phyloP scores from a whole-genome alignment of 768 basidiomycete genomes.

The Pleurotus cornucopiae region DNA sequence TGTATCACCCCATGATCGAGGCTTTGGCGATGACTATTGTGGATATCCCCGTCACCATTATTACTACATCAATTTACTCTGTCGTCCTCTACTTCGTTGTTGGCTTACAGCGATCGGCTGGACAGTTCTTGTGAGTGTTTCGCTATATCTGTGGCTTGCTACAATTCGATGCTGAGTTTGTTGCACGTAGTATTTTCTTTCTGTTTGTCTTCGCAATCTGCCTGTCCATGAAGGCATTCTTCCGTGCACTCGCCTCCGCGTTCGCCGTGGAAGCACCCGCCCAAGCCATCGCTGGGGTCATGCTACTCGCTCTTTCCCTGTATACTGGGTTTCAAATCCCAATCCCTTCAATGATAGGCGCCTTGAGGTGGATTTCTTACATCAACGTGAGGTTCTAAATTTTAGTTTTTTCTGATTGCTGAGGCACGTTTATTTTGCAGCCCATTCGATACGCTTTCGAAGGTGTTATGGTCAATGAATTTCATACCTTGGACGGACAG shows the following conservation, averaged over 20 bases:
- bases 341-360: conserved; percentile 59
- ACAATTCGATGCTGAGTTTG: too few relatives aligned
- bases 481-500: conserved; percentile 59
- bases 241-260: conserved; percentile 60
- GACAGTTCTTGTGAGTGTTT: conserved; percentile 60
- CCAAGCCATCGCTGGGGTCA: conserved; percentile 49
- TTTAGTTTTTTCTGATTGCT: neutral
- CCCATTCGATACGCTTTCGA: conserved; percentile 74
- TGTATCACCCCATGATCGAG: conserved; percentile 57
- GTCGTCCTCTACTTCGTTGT: conserved; percentile 61
- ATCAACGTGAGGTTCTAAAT: conserved; percentile 42
- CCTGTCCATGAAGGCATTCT: conserved; percentile 71
- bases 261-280: conserved; percentile 59
- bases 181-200: conserved; percentile 44
- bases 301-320: conserved; percentile 27
- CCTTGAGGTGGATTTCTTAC: conserved; percentile 63
- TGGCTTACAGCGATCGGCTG: conserved; percentile 46
- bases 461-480: conserved; percentile 75
- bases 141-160: neutral
- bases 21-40: conserved; percentile 44
- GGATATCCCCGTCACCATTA: conserved; percentile 52
- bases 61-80: conserved; percentile 38
- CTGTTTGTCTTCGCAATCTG: conserved; percentile 54
- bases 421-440: conserved; percentile 27
- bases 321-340: conserved; percentile 34